Evolutionary conservation across 306 rosid genomes (phyloP).

Genomic region (Dryas drummondii): DNA sequence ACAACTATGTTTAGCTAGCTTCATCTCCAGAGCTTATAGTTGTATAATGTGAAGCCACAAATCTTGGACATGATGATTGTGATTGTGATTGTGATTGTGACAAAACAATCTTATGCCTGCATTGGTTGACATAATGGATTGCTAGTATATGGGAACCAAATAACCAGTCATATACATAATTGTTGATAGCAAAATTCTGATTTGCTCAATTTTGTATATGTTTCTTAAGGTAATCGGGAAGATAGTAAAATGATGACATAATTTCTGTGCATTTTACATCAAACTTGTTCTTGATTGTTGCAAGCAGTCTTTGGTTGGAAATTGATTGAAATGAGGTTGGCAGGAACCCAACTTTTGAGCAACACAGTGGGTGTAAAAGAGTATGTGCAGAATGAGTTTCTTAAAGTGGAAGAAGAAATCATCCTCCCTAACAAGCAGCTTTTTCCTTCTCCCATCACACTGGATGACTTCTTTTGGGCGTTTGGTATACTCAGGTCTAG

Average conservation of each 20-base stretch:
- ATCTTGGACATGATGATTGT: too few relatives aligned
- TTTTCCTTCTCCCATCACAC: slow-evolving; percentile 73
- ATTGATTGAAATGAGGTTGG: slow-evolving; percentile 27
- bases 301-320: not conserved
- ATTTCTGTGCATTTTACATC: not conserved
- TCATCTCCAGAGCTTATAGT: too few relatives aligned
- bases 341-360: slow-evolving; percentile 93
- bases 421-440: slow-evolving; percentile 69
- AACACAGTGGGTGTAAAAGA: slow-evolving; percentile 80
- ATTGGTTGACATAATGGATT: too few relatives aligned
- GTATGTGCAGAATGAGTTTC: slow-evolving; percentile 71
- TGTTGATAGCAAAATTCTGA: not conserved
- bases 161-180: too few relatives aligned
- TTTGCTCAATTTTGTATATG: too few relatives aligned
- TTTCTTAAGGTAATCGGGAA: not conserved
- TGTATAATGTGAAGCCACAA: too few relatives aligned
- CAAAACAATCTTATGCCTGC: too few relatives aligned
- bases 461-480: slow-evolving; percentile 96
- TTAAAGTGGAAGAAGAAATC: slow-evolving; percentile 69
- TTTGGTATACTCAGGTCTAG: slow-evolving; percentile 95
- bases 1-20: too few relatives aligned
- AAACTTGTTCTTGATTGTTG: slow-evolving; percentile 5
- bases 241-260: not conserved
- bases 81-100: too few relatives aligned
- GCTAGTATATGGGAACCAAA: too few relatives aligned